Base-by-base conservation (phyloP, 2,329 filamentous ascomycete genomes). In the Nemania sp. region DNA sequence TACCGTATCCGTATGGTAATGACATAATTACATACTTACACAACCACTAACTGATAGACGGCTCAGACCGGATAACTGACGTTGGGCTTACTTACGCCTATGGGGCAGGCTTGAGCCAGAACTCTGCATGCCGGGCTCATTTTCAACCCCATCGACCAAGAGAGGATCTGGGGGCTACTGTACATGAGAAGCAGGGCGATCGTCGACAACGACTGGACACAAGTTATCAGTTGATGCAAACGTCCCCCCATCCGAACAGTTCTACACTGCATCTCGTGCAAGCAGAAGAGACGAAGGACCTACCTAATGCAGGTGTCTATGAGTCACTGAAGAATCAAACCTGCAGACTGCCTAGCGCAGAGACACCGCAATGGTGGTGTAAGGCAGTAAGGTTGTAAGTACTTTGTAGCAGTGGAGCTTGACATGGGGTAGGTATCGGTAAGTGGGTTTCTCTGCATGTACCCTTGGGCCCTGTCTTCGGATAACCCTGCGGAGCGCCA, bases 251-350 rank as follows among this genome's bases (percentile, higher is more conserved):
- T 52, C 51, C 28, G 49, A 42, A 30, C 28, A 12, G 3, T 31
- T n/a, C n/a, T n/a, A n/a, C n/a, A n/a, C n/a, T n/a, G n/a, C n/a
- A n/a, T n/a, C n/a, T n/a, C n/a, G n/a, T n/a, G n/a, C n/a, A n/a
- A n/a, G n/a, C n/a, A n/a, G n/a, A n/a, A n/a, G n/a, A n/a, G n/a
- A n/a, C n/a, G 34, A 37, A 19, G 34, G 19, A 37, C 34, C 6
- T 40, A 26, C 37, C 37, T 20, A 24, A 40, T 40, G 37, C 20
- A 65, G 49, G 56, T 51, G 57, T 60, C 47, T 65, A 62, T 68
- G 66, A 68, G 60, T 68, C 66, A 68, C 61, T 61, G 51, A 61
- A 49, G 63, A 59, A 63, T 31, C 11, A 9, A 9, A 12, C 28
- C n/a, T 4, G 4, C 28, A 28, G 26, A 28, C 26, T 28, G 26